Conservation (phyloP, 1,284 basidiomycete genomes). For the Moesziomyces antarcticus region DNA sequence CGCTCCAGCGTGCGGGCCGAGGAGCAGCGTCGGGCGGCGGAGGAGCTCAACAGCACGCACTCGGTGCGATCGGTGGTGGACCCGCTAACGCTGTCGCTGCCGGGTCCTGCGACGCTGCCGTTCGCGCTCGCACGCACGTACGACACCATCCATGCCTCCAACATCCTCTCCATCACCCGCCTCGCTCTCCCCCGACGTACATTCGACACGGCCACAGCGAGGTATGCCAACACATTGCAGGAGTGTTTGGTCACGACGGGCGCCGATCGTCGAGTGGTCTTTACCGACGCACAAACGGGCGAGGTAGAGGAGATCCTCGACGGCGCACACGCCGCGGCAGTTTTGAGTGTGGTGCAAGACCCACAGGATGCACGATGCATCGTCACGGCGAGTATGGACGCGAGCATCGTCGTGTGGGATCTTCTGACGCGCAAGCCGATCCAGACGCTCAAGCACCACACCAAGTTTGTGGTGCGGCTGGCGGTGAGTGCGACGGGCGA, state of each 20-base stretch:
- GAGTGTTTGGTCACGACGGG: slow-evolving; percentile 45
- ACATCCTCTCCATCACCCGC: slow-evolving; percentile 55
- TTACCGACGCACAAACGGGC: slow-evolving; percentile 45
- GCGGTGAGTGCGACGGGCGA: slow-evolving; percentile 46
- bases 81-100: slow-evolving; percentile 37
- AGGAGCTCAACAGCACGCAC: slow-evolving; percentile 19
- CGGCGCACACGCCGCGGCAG: slow-evolving; percentile 55
- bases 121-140: slow-evolving; percentile 37
- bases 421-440: slow-evolving; percentile 32
- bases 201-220: slow-evolving; percentile 24
- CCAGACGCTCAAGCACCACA: slow-evolving; percentile 54
- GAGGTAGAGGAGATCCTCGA: slow-evolving; percentile 58
- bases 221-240: slow-evolving; percentile 18
- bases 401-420: slow-evolving; percentile 60
- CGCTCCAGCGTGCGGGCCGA: slow-evolving; percentile 33
- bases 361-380: slow-evolving; percentile 45
- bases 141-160: slow-evolving; percentile 51
- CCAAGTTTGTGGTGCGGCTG: slow-evolving; percentile 59
- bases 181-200: slow-evolving; percentile 26
- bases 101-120: slow-evolving; percentile 18
- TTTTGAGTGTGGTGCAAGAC: slow-evolving; percentile 54
- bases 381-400: slow-evolving; percentile 61
- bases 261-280: slow-evolving; percentile 58
- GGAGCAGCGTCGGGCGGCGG: slow-evolving; percentile 10
- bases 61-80: slow-evolving; percentile 18